Base-by-base conservation (phyloP, 2,329 filamentous ascomycete species). In the Colletotrichum paranaense region DNA sequence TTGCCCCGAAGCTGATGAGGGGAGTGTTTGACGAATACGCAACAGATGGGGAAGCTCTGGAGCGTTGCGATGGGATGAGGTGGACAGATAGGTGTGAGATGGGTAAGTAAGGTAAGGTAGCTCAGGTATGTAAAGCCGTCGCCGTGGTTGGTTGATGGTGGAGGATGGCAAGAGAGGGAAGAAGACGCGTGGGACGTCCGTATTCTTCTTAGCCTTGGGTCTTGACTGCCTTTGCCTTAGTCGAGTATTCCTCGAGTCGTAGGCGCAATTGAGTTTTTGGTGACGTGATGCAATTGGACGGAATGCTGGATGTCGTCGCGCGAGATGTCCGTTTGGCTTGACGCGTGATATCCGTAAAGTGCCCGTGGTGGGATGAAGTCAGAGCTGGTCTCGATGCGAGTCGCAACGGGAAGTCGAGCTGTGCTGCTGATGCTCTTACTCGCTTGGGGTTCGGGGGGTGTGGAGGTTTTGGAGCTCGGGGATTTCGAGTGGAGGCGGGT, bases 1-100 rank as follows among this genome's bases (percentile, higher is more conserved):
- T 75, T 73, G 74, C 74, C 72, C 55, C 71, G 63, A 72, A 70
- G 59, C 49, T 57, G 62, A 32, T 53, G 52, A 22, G 28, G 42
- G 46, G 62, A 38, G 28, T 53, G 55, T 53, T 55, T 55, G 53
- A 38, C 22, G 14, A 63, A 30, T 28, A 68, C 68, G 68, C 57
- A 68, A 62, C 64, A 72, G 64, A 46, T 52, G 38, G n/a, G 30
- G 30, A 4, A 62, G 64, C 64, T 60, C 64, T 62, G 64, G 52
- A 67, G 57, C 64, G 57, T 57, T 60, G 58, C 46, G 62, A 12
- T 12, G 46, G 7, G 28, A 38, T 24, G 30, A 5, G 32, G 16
- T 42, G 57, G n/a, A 56, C 22, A 14, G 53, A 56, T 16, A 56
- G 53, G 14, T 56, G 53, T 42, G 16, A 42, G 16, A 42, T 42